Conservation (phyloP, 2,329 filamentous ascomycete genomes). For the Daldinia eschscholtzii region DNA sequence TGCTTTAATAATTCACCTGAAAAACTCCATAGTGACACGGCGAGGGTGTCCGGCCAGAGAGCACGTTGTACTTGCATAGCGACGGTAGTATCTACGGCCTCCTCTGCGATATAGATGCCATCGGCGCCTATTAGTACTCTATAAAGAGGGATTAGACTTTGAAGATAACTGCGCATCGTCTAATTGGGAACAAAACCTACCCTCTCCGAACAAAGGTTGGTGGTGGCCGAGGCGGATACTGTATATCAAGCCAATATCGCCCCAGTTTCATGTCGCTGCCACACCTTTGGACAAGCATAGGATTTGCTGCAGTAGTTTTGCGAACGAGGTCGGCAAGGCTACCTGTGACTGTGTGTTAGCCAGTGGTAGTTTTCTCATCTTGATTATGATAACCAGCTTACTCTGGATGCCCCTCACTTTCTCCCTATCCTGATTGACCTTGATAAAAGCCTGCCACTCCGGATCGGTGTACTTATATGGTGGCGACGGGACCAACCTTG, state of each 20-base stretch:
- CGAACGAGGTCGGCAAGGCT: slow-evolving; percentile 61
- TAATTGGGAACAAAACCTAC: slow-evolving; percentile 55
- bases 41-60: slow-evolving; percentile 67
- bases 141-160: slow-evolving; percentile 32
- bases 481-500: slow-evolving; percentile 59
- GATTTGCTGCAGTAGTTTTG: slow-evolving; percentile 58
- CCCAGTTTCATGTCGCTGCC: slow-evolving; percentile 64
- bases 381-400: slow-evolving; percentile 46
- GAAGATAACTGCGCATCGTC: background rate
- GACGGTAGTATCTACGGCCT: slow-evolving; percentile 62
- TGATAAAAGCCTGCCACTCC: slow-evolving; percentile 72
- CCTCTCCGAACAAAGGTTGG: slow-evolving; percentile 71
- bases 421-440: slow-evolving; percentile 66
- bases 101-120: slow-evolving; percentile 62
- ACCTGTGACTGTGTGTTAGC: slow-evolving; percentile 52
- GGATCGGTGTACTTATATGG: slow-evolving; percentile 70
- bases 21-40: slow-evolving; percentile 66
- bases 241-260: slow-evolving; percentile 71
- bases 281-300: slow-evolving; percentile 58
- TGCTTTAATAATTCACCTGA: slow-evolving; percentile 61
- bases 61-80: slow-evolving; percentile 62
- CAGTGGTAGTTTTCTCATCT: slow-evolving; percentile 40
- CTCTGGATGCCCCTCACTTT: slow-evolving; percentile 63
- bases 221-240: slow-evolving; percentile 70
- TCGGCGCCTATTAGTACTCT: slow-evolving; percentile 64